Evolutionary conservation across 805 yeast genomes (phyloP), one percentile per base, ranked within the genome.

Genomic region (Myxozyma neotropica): DNA sequence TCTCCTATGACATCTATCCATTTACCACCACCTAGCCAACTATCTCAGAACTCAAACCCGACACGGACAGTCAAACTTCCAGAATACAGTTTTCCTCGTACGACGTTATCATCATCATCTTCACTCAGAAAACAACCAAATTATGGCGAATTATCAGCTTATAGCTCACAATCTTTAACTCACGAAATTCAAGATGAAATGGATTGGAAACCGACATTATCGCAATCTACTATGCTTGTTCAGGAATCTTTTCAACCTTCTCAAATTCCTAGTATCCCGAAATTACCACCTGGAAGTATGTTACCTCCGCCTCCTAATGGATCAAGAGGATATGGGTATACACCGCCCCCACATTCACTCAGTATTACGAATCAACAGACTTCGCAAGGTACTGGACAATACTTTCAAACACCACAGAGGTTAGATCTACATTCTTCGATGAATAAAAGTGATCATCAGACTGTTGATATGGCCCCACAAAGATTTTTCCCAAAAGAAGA

Each of bases 201-300:
- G 64, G 64, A 59, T 38, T 59, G 64, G 64, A 39, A 36, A 17
- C 64, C 64, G 13, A 19, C 61, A 12, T 29, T 53, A 8, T 26
- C 33, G 7, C 35, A 38, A n/a, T 12, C 49, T 26, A 17, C 21
- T 13, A 23, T 27, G 39, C n/a, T 17, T 33, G 27, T n/a, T 3
- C 39, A 35, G 13, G 33, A 44, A 26, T 10, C 12, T 6, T n/a
- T 6, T n/a, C 35, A 27, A 6, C 19, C 17, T 7, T 19, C 55
- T 26, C 27, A 40, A 10, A 27, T 58, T 2, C 44, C 62, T 3
- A 39, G 43, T 15, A 48, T 58, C 13, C 62, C 62, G 3, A 40
- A 47, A 29, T 33, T 58, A 7, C 48, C 62, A 24, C 24, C 35
- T 4, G 62, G 62, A 4, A 33, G 38, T 23, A 23, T 39, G 13